Percentiles rank a stretch among this genome's conserved stretches.
Evolutionary conservation across 495 filamentous ascomycete genomes (phyloP).

Genomic region (Chaetomium tenue): DNA sequence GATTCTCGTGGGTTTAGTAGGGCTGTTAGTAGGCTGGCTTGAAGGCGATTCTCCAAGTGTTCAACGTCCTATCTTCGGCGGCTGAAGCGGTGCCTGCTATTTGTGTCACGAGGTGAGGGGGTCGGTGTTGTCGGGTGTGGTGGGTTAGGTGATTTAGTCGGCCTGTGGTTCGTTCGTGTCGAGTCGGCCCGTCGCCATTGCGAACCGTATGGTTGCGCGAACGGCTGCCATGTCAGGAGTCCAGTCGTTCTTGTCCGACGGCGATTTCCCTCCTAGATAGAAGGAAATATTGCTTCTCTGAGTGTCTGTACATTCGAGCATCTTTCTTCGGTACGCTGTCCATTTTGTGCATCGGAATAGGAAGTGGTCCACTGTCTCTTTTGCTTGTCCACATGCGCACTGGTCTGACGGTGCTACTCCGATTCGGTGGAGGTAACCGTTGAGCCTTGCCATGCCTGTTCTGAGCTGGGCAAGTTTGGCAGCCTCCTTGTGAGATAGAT

Average conservation of each 20-base stretch:
- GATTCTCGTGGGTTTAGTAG: too few relatives aligned
- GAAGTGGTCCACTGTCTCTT: conserved; percentile 3
- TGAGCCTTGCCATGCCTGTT: not conserved
- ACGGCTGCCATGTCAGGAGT: not conserved
- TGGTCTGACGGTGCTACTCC: not conserved
- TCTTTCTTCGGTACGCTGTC: not conserved
- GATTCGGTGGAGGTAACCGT: not conserved
- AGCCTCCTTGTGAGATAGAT: not conserved
- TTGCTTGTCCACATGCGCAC: not conserved
- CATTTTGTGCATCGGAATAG: not conserved
- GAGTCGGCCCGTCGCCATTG: not conserved
- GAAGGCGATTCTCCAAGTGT: too few relatives aligned
- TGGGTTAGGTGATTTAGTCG: too few relatives aligned
- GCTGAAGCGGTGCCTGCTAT: too few relatives aligned
- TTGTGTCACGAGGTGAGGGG: too few relatives aligned
- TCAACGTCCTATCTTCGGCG: too few relatives aligned
- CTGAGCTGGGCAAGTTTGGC: not conserved
- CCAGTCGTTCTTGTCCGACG: not conserved
- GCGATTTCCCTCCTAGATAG: conserved; percentile 2
- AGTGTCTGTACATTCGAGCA: not conserved
- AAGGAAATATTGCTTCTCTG: not conserved
- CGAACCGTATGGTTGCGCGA: not conserved
- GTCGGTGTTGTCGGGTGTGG: too few relatives aligned
- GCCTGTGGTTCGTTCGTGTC: too few relatives aligned
- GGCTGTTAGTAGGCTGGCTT: too few relatives aligned